Conservation (phyloP, 495 filamentous ascomycete genomes). For the Evansstolkia leycettana region DNA sequence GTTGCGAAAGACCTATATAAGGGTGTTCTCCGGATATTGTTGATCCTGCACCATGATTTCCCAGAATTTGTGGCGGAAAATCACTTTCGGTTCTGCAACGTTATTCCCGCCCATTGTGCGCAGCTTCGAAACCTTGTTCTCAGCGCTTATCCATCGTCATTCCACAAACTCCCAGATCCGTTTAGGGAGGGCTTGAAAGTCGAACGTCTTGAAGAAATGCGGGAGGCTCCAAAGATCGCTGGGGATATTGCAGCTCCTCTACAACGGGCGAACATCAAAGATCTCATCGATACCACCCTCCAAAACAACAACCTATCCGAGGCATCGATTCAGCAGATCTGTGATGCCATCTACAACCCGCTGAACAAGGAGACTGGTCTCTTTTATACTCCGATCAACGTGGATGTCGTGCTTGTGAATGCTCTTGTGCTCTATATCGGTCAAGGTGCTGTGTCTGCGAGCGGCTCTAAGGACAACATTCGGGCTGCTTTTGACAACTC, state of each 20-base stretch:
- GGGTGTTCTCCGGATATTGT: constrained; percentile 65
- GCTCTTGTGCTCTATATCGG: constrained; percentile 77
- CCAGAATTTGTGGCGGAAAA: constrained; percentile 85
- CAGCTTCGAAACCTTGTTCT: constrained; percentile 86
- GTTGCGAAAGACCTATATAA: constrained; percentile 75
- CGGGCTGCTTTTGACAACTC: constrained; percentile 57
- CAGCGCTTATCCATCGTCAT: constrained; percentile 65
- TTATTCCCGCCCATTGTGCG: constrained; percentile 71
- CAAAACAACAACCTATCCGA: constrained; percentile 46
- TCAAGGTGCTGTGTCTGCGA: constrained; percentile 47
- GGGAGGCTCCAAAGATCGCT: constrained; percentile 47
- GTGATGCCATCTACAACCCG: constrained; percentile 48
- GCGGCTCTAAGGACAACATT: constrained; percentile 43
- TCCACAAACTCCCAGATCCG: constrained; percentile 69
- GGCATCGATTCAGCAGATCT: constrained; percentile 57
- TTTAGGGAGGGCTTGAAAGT: constrained; percentile 69
- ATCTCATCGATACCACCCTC: constrained; percentile 53
- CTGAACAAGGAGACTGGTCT: constrained; percentile 43
- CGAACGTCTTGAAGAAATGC: constrained; percentile 68
- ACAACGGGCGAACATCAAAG: constrained; percentile 49
- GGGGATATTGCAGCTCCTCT: constrained; percentile 50
- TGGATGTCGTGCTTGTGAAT: constrained; percentile 63
- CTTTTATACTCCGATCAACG: constrained; percentile 46
- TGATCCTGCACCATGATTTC: constrained; percentile 87
- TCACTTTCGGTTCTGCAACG: constrained; percentile 72